Evolutionary conservation across 2,329 filamentous ascomycete genomes (phyloP).

Genomic region (Atkinsonella hypoxylon): DNA sequence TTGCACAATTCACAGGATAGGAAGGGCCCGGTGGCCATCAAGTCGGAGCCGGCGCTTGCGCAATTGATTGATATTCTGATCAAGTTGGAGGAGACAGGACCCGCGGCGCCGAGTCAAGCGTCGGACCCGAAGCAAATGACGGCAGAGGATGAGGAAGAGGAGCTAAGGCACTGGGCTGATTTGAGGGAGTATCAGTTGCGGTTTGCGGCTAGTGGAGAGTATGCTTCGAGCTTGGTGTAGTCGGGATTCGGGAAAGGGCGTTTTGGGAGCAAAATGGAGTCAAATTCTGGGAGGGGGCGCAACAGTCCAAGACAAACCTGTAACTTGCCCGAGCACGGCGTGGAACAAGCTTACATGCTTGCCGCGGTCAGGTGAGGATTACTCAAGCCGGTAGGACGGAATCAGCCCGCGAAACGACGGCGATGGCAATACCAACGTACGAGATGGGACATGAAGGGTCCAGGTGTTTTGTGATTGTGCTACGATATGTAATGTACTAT

Average conservation of each 20-base stretch:
- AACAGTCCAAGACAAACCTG: no score
- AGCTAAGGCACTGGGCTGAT: conserved; percentile 67
- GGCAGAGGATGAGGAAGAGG: conserved; percentile 58
- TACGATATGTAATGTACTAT: no score
- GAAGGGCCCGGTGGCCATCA: conserved; percentile 37
- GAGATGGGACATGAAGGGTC: no score
- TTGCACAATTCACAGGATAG: conserved; percentile 45
- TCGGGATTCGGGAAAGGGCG: neutral
- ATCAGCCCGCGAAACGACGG: no score
- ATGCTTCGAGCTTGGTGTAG: conserved; percentile 19
- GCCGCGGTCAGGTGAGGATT: no score
- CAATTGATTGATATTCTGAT: conserved; percentile 65
- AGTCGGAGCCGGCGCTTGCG: conserved; percentile 58
- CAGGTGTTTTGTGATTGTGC: no score
- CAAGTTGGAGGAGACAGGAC: conserved; percentile 55
- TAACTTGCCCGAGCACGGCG: no score
- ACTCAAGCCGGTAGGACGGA: no score
- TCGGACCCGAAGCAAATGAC: conserved; percentile 29
- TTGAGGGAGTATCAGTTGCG: conserved; percentile 66
- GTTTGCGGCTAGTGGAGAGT: conserved; percentile 54
- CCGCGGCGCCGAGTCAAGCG: conserved; percentile 18
- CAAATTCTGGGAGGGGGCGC: no score
- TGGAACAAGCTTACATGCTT: no score
- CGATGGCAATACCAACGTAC: no score
- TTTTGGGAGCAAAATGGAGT: no score